Evolutionary conservation across 257 asterid species (phyloP).

Genomic region (Knoxia roxburghii): DNA sequence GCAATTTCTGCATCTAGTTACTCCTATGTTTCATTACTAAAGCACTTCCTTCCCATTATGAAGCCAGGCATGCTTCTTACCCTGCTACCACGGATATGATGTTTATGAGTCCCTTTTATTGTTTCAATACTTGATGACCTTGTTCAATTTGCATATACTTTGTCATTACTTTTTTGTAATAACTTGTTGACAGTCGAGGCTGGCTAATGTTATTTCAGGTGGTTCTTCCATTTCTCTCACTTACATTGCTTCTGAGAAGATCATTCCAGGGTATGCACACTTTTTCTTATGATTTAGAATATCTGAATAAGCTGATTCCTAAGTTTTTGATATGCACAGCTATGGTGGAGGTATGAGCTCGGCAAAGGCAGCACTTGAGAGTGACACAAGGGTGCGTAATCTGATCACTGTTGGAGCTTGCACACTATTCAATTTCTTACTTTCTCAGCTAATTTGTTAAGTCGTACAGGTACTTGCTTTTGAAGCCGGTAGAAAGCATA

Average conservation of each 20-base stretch:
- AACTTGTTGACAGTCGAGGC: neutral
- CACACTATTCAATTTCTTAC: slow-evolving; percentile 6
- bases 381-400: slow-evolving; percentile 72
- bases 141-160: neutral
- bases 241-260: slow-evolving; percentile 90
- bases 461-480: slow-evolving; percentile 84
- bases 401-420: slow-evolving; percentile 23
- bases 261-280: slow-evolving; percentile 75
- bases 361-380: slow-evolving; percentile 91
- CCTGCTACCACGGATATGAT: neutral
- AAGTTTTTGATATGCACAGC: slow-evolving; percentile 32
- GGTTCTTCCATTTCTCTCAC: slow-evolving; percentile 93
- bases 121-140: neutral
- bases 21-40: slow-evolving; percentile 77
- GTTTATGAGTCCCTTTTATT: neutral
- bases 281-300: slow-evolving; percentile 30
- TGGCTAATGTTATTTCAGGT: slow-evolving; percentile 43
- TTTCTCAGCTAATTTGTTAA: slow-evolving; percentile 12
- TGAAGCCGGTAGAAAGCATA: slow-evolving; percentile 89
- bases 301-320: neutral
- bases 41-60: slow-evolving; percentile 73
- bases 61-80: slow-evolving; percentile 56
- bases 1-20: slow-evolving; percentile 95
- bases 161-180: slow-evolving; percentile 13
- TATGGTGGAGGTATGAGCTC: slow-evolving; percentile 99